Percentiles rank a stretch among this genome's conserved stretches.
Evolutionary conservation across 2,329 filamentous ascomycete species (phyloP).

Genomic region (Cercospora sp.): DNA sequence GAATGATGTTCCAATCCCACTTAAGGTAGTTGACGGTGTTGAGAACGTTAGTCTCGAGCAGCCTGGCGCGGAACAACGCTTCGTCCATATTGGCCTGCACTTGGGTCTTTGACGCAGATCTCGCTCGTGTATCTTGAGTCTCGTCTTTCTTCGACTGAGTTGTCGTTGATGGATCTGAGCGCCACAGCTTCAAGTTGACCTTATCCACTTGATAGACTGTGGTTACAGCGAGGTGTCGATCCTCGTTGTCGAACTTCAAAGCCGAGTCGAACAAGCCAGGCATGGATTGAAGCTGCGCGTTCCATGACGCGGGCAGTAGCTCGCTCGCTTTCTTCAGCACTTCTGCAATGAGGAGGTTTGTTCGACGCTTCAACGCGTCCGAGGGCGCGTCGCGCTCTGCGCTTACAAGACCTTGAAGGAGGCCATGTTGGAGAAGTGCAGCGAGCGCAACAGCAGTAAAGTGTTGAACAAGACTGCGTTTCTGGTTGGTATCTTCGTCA

Average conservation of each 20-base stretch:
- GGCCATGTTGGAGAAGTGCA: constrained; percentile 76
- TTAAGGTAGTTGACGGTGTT: constrained; percentile 88
- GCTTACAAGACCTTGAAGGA: constrained; percentile 56
- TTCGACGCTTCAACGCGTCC: constrained; percentile 76
- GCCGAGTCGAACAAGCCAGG: constrained; percentile 81
- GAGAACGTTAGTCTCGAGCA: constrained; percentile 80
- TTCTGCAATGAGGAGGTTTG: constrained; percentile 86
- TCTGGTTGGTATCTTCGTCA: constrained; percentile 61
- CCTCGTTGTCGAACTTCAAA: constrained; percentile 67
- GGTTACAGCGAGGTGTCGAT: constrained; percentile 77
- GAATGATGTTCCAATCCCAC: constrained; percentile 96
- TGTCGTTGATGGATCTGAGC: constrained; percentile 55
- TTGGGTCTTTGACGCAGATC: constrained; percentile 55
- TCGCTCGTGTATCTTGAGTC: constrained; percentile 40
- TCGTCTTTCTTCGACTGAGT: constrained; percentile 26
- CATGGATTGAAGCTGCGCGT: constrained; percentile 79
- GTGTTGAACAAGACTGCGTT: constrained; percentile 83
- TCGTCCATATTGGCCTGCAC: constrained; percentile 63
- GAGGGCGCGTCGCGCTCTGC: constrained; percentile 69
- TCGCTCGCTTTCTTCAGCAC: constrained; percentile 86
- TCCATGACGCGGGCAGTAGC: constrained; percentile 78
- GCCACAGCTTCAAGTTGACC: constrained; percentile 87
- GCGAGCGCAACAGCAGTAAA: constrained; percentile 88
- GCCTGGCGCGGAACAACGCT: constrained; percentile 60
- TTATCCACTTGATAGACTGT: constrained; percentile 98